phyloP scores from a whole-genome alignment of 441 rosid genomes.

The Syzygium malaccense region DNA sequence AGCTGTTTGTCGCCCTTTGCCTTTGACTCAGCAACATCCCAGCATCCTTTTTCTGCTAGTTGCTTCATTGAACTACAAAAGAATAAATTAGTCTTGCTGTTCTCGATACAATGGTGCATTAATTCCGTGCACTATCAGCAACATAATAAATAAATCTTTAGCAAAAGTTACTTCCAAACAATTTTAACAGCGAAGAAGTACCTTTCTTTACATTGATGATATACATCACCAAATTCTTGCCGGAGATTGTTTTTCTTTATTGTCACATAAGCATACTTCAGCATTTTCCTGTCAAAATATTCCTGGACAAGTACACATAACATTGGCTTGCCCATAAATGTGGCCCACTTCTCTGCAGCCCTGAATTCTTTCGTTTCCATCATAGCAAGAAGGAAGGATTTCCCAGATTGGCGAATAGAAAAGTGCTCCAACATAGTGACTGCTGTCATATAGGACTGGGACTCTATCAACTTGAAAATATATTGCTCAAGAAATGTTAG shows the following conservation, averaged over 20 bases:
- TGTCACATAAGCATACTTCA: conserved; percentile 56
- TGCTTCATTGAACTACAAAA: conserved; percentile 57
- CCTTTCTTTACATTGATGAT: conserved; percentile 78
- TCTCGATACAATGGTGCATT: not conserved
- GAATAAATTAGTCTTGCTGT: not conserved
- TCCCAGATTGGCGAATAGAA: conserved; percentile 63
- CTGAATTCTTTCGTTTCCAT: conserved; percentile 52
- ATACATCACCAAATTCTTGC: conserved; percentile 62
- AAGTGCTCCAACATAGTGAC: conserved; percentile 77
- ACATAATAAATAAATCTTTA: not conserved
- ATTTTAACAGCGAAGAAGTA: conserved; percentile 1
- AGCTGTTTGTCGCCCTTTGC: conserved; percentile 58
- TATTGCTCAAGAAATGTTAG: conserved; percentile 45
- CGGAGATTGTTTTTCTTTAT: conserved; percentile 70
- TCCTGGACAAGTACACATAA: conserved; percentile 61
- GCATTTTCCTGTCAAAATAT: conserved; percentile 61
- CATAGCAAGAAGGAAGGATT: conserved; percentile 69
- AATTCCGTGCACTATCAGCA: not conserved
- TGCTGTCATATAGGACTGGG: conserved; percentile 63
- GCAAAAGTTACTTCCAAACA: not conserved
- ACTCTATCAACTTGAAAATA: conserved; percentile 45
- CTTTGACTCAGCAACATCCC: conserved; percentile 90
- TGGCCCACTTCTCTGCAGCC: conserved; percentile 95
- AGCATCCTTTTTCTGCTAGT: conserved; percentile 77
- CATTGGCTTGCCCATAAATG: conserved; percentile 80